Evolutionary conservation across 1,284 basidiomycete species (phyloP).

Genomic region (Athelia sp.): DNA sequence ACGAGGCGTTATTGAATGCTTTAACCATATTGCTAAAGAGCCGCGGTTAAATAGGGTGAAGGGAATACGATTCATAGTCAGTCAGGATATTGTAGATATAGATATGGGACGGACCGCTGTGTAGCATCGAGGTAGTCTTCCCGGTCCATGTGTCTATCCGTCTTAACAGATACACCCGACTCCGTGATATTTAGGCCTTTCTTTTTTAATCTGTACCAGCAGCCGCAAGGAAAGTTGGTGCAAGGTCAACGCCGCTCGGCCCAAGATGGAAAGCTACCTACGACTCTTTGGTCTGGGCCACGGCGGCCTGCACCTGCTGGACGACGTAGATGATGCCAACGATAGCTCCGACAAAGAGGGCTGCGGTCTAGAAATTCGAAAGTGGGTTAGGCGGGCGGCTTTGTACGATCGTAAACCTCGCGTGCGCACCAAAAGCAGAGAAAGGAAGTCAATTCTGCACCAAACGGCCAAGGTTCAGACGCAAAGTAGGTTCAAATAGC

Average conservation of each 20-base stretch:
- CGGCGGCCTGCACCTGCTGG: conserved; percentile 30
- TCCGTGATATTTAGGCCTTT: conserved; percentile 50
- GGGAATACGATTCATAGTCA: not conserved
- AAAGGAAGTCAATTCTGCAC: conserved; percentile 33
- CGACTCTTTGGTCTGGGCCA: conserved; percentile 44
- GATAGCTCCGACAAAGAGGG: conserved; percentile 37
- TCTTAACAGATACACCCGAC: conserved; percentile 60
- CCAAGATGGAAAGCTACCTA: conserved; percentile 25
- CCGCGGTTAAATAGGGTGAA: not conserved
- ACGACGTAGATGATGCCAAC: conserved; percentile 32
- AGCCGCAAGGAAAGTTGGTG: not conserved
- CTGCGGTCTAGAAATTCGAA: conserved; percentile 31
- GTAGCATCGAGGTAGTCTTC: conserved; percentile 68
- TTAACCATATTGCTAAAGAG: not conserved
- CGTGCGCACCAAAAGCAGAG: conserved; percentile 29
- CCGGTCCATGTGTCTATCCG: conserved; percentile 47
- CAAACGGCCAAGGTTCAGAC: not conserved
- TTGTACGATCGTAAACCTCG: not conserved
- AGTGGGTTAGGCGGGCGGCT: not conserved
- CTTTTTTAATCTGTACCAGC: conserved; percentile 41
- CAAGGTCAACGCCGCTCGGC: too few relatives aligned
- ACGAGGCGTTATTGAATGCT: not conserved
- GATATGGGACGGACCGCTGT: conserved; percentile 46
- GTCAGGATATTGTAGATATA: not conserved
- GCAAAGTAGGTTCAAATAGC: not conserved